A percentile compares a stretch with the other conserved stretches of the same genome.
Evolutionary conservation across 768 basidiomycete species (phyloP).

Genomic region (Mycena indigotica): DNA sequence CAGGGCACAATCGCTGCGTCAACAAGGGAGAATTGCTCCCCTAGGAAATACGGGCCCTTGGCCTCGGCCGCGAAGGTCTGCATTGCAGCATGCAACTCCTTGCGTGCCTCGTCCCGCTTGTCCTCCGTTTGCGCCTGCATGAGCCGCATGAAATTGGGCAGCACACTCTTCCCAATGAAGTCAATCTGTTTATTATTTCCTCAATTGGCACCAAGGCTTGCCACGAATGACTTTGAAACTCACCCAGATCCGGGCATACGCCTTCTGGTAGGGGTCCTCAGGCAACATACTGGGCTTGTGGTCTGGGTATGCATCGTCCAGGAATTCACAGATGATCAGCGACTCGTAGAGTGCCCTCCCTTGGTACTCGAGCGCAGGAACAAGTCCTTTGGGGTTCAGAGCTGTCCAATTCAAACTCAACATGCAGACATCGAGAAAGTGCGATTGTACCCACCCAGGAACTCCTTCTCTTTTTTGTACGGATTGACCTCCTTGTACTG

Average conservation of each 20-base stretch:
- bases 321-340: conserved; percentile 63
- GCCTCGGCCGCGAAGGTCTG: conserved; percentile 37
- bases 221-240: neutral
- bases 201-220: neutral
- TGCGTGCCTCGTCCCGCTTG: conserved; percentile 36
- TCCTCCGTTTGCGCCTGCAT: conserved; percentile 37
- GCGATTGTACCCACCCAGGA: conserved; percentile 42
- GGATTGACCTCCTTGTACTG: conserved; percentile 71
- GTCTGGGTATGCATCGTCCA: conserved; percentile 60
- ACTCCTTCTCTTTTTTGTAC: conserved; percentile 66
- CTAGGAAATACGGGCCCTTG: conserved; percentile 53
- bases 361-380: conserved; percentile 56
- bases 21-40: conserved; percentile 47
- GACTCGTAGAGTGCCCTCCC: conserved; percentile 67
- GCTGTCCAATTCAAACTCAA: conserved; percentile 21
- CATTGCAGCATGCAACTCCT: conserved; percentile 41
- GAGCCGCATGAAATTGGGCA: conserved; percentile 53
- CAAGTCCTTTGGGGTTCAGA: conserved; percentile 72
- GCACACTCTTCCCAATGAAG: conserved; percentile 51
- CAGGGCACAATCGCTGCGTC: conserved; percentile 54
- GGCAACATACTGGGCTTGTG: conserved; percentile 53
- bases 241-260: conserved; percentile 53
- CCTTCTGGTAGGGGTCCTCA: conserved; percentile 51
- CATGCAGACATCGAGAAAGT: neutral
- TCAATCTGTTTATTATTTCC: conserved; percentile 35